Evolutionary conservation across 2,329 filamentous ascomycete species (phyloP).

Genomic region (Tolypocladium tropicale): DNA sequence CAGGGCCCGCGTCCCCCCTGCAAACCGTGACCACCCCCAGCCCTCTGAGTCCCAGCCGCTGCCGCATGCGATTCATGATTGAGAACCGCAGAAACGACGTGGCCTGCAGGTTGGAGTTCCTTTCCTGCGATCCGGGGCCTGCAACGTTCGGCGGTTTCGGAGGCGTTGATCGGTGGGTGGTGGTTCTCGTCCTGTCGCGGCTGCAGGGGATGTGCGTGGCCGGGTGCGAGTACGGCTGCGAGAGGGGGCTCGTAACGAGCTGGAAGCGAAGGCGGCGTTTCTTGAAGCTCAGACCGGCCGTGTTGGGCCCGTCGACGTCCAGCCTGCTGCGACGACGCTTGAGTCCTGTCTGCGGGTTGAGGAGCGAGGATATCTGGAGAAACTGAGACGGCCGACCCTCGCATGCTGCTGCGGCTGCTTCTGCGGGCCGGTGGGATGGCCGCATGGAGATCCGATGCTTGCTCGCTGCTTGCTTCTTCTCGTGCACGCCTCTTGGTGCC

Average conservation of each 20-base stretch:
- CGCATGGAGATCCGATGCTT: neutral
- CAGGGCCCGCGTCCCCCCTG: neutral
- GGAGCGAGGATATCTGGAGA: conserved; percentile 3
- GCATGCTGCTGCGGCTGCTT: neutral
- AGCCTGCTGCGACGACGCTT: conserved; percentile 43
- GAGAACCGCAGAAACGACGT: conserved; percentile 52
- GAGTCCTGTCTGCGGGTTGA: conserved; percentile 11
- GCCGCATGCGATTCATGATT: conserved; percentile 51
- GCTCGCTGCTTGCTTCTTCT: neutral
- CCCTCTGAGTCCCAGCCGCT: conserved; percentile 23
- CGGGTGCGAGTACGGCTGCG: conserved; percentile 57
- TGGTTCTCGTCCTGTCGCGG: conserved; percentile 25
- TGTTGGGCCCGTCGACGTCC: conserved; percentile 50
- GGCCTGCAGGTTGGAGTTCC: conserved; percentile 33
- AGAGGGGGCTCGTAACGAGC: conserved; percentile 61
- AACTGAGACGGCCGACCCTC: neutral
- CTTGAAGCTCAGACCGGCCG: conserved; percentile 43
- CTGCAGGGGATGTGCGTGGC: conserved; percentile 55
- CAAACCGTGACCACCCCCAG: neutral
- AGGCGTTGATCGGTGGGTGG: conserved; percentile 30
- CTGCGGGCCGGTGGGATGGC: neutral
- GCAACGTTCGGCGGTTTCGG: neutral
- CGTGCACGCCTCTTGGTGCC: neutral
- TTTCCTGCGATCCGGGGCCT: conserved; percentile 19
- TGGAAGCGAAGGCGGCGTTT: conserved; percentile 54